Evolutionary conservation across 1,284 basidiomycete species (phyloP).

Genomic region (Wallemia hederae): DNA sequence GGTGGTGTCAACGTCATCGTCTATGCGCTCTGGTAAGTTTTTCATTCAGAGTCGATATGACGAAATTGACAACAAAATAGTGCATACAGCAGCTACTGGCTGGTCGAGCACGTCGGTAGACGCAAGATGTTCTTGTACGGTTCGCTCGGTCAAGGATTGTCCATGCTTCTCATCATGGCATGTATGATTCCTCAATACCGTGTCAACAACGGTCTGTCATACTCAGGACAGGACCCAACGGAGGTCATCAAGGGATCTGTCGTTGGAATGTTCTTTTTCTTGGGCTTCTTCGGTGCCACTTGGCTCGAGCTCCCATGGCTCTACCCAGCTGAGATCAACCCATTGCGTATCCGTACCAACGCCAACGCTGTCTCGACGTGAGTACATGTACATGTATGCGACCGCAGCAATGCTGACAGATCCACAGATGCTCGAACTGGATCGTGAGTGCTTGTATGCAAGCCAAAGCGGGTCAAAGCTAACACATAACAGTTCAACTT

Average conservation of each 20-base stretch:
- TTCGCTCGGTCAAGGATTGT: constrained; percentile 16
- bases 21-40: constrained; percentile 21
- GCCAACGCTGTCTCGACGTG: constrained; percentile 19
- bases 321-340: constrained; percentile 19
- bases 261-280: neutral
- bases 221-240: constrained; percentile 21
- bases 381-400: neutral
- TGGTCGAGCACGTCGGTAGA: constrained; percentile 23
- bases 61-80: no score
- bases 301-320: constrained; percentile 6
- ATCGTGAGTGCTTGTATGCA: no score
- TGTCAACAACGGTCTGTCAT: constrained; percentile 12
- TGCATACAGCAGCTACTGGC: constrained; percentile 17
- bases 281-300: constrained; percentile 10
- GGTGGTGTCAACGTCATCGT: constrained; percentile 22
- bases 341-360: constrained; percentile 22
- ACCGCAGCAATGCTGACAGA: constrained; percentile 1
- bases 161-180: constrained; percentile 21
- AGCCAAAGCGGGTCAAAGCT: constrained; percentile 3
- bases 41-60: no score
- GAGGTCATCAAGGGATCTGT: constrained; percentile 13
- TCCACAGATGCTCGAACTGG: constrained; percentile 4
- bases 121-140: constrained; percentile 23
- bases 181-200: constrained; percentile 6
- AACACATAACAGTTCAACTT: constrained; percentile 1